phyloP scores from a whole-genome alignment of 805 yeast genomes.

The Tetrapisispora iriomotensis region DNA sequence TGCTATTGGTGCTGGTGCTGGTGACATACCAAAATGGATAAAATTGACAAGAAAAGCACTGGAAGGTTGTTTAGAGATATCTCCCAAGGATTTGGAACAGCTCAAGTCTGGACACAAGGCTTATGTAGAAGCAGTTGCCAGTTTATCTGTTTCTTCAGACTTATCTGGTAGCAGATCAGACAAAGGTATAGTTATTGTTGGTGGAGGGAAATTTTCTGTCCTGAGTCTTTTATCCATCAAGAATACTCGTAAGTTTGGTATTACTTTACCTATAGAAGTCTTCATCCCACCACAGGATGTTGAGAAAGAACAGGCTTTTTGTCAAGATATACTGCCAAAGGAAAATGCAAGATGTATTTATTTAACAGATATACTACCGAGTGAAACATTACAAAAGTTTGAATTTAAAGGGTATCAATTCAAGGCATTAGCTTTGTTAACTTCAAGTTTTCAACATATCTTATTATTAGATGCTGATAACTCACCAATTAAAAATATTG shows the following conservation, averaged over 20 bases:
- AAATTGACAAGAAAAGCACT: constrained; percentile 14
- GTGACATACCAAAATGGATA: constrained; percentile 12
- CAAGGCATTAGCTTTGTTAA: constrained; percentile 59
- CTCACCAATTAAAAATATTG: constrained; percentile 58
- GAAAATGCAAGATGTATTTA: constrained; percentile 58
- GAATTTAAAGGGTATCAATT: constrained; percentile 52
- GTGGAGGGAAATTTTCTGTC: constrained; percentile 72
- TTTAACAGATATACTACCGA: constrained; percentile 46
- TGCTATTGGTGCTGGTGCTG: constrained; percentile 17
- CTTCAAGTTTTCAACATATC: constrained; percentile 64
- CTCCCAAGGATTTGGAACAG: constrained; percentile 8
- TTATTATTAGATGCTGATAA: constrained; percentile 70
- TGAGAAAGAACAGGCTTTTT: constrained; percentile 49
- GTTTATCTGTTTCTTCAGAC: too few relatives aligned
- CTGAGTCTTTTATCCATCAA: constrained; percentile 53
- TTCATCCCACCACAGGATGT: constrained; percentile 55
- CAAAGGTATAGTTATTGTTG: constrained; percentile 45
- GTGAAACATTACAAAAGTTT: constrained; percentile 37
- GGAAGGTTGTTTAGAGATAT: constrained; percentile 17
- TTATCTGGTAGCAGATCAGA: too few relatives aligned
- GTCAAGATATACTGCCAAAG: constrained; percentile 48
- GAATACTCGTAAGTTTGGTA: constrained; percentile 53
- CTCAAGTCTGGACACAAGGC: constrained; percentile 13
- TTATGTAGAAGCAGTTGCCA: constrained; percentile 11
- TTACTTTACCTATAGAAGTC: constrained; percentile 66